These are phyloP conservation scores for Hypoxylon sp. DNA, from an alignment of 2,329 filamentous ascomycete genomes.

Conservation along the genomic window DNA sequence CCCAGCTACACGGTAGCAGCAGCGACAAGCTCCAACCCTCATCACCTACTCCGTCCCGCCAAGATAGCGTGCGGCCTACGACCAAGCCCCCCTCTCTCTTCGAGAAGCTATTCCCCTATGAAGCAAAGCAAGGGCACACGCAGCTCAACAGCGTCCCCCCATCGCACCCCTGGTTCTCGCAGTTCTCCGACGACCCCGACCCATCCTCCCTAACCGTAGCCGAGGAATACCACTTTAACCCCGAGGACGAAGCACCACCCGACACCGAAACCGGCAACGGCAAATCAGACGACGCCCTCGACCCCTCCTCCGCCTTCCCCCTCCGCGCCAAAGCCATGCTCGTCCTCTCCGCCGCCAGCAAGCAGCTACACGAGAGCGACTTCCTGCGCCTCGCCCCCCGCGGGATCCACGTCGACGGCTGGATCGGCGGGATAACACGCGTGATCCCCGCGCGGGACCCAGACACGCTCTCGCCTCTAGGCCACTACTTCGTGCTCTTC, in stretches of 20 bases:
- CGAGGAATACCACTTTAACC: slow-evolving; percentile 19
- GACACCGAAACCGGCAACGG: slow-evolving; percentile 2
- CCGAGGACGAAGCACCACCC: not conserved
- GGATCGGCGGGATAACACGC: slow-evolving; percentile 72
- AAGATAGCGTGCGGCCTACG: slow-evolving; percentile 13
- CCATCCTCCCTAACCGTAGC: slow-evolving; percentile 21
- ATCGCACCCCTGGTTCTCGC: slow-evolving; percentile 46
- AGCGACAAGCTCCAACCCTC: slow-evolving; percentile 6
- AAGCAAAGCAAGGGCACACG: slow-evolving; percentile 53
- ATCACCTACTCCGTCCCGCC: slow-evolving; percentile 14
- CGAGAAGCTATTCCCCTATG: slow-evolving; percentile 70
- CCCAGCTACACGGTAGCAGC: slow-evolving; percentile 46
- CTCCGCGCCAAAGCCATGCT: slow-evolving; percentile 60
- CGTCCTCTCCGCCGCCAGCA: slow-evolving; percentile 71
- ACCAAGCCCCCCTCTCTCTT: slow-evolving; percentile 55
- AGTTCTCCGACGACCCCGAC: slow-evolving; percentile 26
- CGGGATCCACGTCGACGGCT: slow-evolving; percentile 76
- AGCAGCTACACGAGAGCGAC: slow-evolving; percentile 75
- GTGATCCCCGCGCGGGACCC: slow-evolving; percentile 77
- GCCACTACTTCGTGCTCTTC: slow-evolving; percentile 80
- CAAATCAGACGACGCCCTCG: not conserved
- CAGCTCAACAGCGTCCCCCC: slow-evolving; percentile 17
- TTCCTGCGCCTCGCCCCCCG: slow-evolving; percentile 77
- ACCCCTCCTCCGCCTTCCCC: slow-evolving; percentile 13
- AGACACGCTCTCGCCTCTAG: slow-evolving; percentile 73